These are phyloP conservation scores for Citrus hindsii DNA, from an alignment of 345 rosid species.

Conservation along the genomic window DNA sequence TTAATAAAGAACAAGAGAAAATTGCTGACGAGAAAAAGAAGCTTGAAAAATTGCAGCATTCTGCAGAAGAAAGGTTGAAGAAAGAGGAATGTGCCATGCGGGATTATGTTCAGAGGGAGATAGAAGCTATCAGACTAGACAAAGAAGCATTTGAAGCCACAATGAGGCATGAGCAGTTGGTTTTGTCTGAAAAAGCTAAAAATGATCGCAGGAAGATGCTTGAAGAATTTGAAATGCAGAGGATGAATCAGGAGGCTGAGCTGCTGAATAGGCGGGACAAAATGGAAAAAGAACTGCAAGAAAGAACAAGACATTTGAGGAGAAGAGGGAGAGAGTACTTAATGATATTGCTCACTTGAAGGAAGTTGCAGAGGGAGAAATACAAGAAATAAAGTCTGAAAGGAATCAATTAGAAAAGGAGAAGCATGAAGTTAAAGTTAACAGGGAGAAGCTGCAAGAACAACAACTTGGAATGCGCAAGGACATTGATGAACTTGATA, in stretches of 20 bases:
- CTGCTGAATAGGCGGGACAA: slow-evolving; percentile 41
- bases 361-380: slow-evolving; percentile 47
- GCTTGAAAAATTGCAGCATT: slow-evolving; percentile 33
- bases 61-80: slow-evolving; percentile 52
- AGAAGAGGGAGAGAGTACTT: slow-evolving; percentile 45
- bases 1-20: slow-evolving; percentile 37
- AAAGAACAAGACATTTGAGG: slow-evolving; percentile 45
- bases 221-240: slow-evolving; percentile 56
- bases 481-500: slow-evolving; percentile 62
- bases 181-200: slow-evolving; percentile 46
- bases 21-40: slow-evolving; percentile 49
- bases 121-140: slow-evolving; percentile 52
- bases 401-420: slow-evolving; percentile 41
- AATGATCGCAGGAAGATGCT: slow-evolving; percentile 49
- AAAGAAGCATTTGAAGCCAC: slow-evolving; percentile 65
- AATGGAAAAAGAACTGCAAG: slow-evolving; percentile 46
- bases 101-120: slow-evolving; percentile 43
- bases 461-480: slow-evolving; percentile 57
- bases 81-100: slow-evolving; percentile 50
- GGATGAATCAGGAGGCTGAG: slow-evolving; percentile 41
- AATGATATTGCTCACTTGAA: slow-evolving; percentile 34
- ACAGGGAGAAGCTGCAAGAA: slow-evolving; percentile 46
- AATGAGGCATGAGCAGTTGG: slow-evolving; percentile 56
- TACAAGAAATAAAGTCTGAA: slow-evolving; percentile 47
- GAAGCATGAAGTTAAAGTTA: slow-evolving; percentile 42